phyloP scores from a whole-genome alignment of 1,284 basidiomycete genomes.

The Pisolithus thermaeus region DNA sequence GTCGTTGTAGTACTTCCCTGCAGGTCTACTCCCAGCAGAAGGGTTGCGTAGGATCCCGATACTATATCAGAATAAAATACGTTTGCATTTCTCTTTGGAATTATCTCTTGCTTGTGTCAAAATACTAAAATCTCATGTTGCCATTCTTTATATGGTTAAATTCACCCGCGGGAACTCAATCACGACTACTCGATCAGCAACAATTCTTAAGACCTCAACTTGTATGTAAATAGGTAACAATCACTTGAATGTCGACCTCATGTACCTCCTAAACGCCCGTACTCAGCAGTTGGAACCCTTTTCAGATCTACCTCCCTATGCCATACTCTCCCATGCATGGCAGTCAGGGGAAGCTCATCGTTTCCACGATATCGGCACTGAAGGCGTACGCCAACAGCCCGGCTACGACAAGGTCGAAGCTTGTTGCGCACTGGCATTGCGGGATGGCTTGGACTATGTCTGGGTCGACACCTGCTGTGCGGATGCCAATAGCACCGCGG shows the following conservation, averaged over 20 bases:
- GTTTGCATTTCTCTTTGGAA: too few species aligned
- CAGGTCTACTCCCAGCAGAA: too few species aligned
- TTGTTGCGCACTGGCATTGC: slow-evolving; percentile 1
- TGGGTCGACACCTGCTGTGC: slow-evolving; percentile 7
- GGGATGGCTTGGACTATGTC: slow-evolving; percentile 5
- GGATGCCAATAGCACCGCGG: slow-evolving; percentile 2
- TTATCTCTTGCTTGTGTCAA: too few species aligned
- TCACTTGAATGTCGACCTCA: neutral
- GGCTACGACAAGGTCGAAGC: neutral
- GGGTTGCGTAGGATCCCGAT: too few species aligned
- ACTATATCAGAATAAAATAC: too few species aligned
- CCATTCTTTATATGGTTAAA: too few species aligned
- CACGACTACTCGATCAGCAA: too few species aligned
- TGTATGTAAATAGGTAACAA: too few species aligned
- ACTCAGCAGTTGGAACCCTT: slow-evolving; percentile 61
- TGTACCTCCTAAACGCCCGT: slow-evolving; percentile 37
- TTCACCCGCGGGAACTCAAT: too few species aligned
- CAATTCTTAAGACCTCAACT: too few species aligned
- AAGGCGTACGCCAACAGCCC: neutral
- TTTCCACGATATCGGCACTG: neutral
- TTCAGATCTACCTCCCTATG: slow-evolving; percentile 9
- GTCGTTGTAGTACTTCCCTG: too few species aligned
- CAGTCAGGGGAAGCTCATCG: neutral
- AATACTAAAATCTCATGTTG: too few species aligned
- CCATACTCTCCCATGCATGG: slow-evolving; percentile 9